Conservation (phyloP, 306 rosid genomes). For the Macrotyloma uniflorum region DNA sequence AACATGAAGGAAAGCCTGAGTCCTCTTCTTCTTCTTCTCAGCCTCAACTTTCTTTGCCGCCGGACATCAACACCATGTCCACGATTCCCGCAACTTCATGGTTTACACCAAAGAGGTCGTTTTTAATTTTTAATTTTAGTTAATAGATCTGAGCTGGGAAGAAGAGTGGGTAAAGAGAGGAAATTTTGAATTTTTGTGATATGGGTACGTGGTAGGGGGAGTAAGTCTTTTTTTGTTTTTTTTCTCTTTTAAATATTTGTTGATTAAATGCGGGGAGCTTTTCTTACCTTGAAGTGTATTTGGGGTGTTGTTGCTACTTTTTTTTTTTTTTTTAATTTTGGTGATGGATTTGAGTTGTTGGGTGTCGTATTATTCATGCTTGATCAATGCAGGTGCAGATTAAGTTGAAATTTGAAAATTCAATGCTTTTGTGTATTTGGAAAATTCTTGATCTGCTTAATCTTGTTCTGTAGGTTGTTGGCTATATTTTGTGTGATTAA, state of each 20-base stretch:
- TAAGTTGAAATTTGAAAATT: slow-evolving; percentile 17
- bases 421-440: slow-evolving; percentile 14
- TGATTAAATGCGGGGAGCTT: not conserved
- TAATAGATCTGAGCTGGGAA: slow-evolving; percentile 27
- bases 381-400: slow-evolving; percentile 10
- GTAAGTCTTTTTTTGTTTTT: slow-evolving; percentile 14
- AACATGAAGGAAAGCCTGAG: slow-evolving; percentile 13
- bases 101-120: slow-evolving; percentile 83
- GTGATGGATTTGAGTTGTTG: not conserved
- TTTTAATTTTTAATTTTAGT: not conserved
- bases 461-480: slow-evolving; percentile 65
- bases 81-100: slow-evolving; percentile 62
- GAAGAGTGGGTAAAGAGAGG: not conserved
- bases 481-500: slow-evolving; percentile 74
- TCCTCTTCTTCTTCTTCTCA: slow-evolving; percentile 13
- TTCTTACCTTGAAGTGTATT: not conserved
- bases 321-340: not conserved
- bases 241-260: not conserved
- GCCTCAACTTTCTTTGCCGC: slow-evolving; percentile 25
- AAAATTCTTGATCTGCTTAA: not conserved
- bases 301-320: not conserved
- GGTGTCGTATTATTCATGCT: slow-evolving; percentile 10
- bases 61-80: slow-evolving; percentile 1
- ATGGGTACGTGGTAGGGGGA: not conserved
- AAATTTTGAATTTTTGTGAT: slow-evolving; percentile 30